Percentiles rank a stretch among this genome's conserved stretches.
Evolutionary conservation across 176 grass and related monocot genomes (phyloP).

Genomic region (Raddia distichophylla): DNA sequence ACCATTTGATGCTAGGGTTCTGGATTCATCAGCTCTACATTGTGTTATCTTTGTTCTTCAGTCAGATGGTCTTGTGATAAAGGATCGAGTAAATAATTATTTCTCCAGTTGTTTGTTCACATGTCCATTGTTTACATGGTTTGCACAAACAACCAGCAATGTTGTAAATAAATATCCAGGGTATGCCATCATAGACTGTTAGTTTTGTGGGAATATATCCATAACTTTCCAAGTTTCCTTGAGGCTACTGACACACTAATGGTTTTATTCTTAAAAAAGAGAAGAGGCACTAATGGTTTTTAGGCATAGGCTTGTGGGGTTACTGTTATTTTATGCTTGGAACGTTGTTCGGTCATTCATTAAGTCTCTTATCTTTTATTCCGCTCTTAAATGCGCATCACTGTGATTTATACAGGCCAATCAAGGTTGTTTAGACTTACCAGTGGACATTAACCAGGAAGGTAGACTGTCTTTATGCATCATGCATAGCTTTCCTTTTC

Average conservation of each 20-base stretch:
- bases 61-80: neutral
- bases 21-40: slow-evolving; percentile 23
- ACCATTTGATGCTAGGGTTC: slow-evolving; percentile 14
- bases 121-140: neutral
- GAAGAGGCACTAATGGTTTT: neutral
- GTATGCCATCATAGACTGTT: neutral
- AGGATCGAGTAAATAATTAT: neutral
- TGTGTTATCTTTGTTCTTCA: neutral
- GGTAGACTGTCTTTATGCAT: slow-evolving; percentile 31
- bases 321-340: neutral
- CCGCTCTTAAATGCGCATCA: neutral
- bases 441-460: slow-evolving; percentile 28
- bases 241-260: neutral
- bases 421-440: slow-evolving; percentile 39
- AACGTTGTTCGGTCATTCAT: neutral
- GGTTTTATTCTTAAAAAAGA: no score
- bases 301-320: neutral
- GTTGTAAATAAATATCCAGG: slow-evolving; percentile 10
- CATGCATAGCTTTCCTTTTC: neutral
- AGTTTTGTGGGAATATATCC: neutral
- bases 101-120: neutral
- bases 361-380: slow-evolving; percentile 5
- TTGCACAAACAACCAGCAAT: neutral
- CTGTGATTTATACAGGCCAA: slow-evolving; percentile 42
- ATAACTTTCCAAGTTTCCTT: neutral